A percentile compares a stretch with the other conserved stretches of the same genome.
Evolutionary conservation across 2,329 filamentous ascomycete genomes (phyloP).

Genomic region (Colletotrichum noveboracense): DNA sequence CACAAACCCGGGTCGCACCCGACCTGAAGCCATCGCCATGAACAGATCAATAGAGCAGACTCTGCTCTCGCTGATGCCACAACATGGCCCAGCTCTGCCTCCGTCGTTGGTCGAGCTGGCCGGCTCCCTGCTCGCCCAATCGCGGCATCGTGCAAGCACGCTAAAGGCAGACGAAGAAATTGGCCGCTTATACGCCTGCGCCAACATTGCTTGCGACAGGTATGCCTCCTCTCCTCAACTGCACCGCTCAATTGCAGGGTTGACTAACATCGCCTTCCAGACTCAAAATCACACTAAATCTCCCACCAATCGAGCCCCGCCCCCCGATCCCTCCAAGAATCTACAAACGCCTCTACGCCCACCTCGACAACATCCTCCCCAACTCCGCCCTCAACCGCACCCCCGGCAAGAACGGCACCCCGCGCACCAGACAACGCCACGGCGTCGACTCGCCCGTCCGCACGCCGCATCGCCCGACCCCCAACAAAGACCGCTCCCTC

Average conservation of each 20-base stretch:
- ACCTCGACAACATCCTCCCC: conserved; percentile 76
- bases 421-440: conserved; percentile 32
- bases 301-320: conserved; percentile 76
- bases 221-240: conserved; percentile 35
- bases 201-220: conserved; percentile 89
- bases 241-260: background rate
- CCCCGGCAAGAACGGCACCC: conserved; percentile 34
- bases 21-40: conserved; percentile 53
- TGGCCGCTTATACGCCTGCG: conserved; percentile 82
- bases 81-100: conserved; percentile 71
- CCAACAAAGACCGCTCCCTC: conserved; percentile 50
- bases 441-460: conserved; percentile 27
- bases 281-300: conserved; percentile 75
- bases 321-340: conserved; percentile 80
- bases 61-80: conserved; percentile 76
- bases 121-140: conserved; percentile 78
- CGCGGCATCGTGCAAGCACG: conserved; percentile 75
- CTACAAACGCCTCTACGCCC: conserved; percentile 84
- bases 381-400: conserved; percentile 38
- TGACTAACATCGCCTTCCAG: conserved; percentile 33
- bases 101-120: conserved; percentile 74
- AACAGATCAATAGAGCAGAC: conserved; percentile 77
- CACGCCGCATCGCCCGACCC: conserved; percentile 37
- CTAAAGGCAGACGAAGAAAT: conserved; percentile 88
- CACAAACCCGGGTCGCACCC: background rate